Evolutionary conservation across 371 early-diverging fungal genomes (phyloP).

Genomic region (Apophysomyces trapeziformis): DNA sequence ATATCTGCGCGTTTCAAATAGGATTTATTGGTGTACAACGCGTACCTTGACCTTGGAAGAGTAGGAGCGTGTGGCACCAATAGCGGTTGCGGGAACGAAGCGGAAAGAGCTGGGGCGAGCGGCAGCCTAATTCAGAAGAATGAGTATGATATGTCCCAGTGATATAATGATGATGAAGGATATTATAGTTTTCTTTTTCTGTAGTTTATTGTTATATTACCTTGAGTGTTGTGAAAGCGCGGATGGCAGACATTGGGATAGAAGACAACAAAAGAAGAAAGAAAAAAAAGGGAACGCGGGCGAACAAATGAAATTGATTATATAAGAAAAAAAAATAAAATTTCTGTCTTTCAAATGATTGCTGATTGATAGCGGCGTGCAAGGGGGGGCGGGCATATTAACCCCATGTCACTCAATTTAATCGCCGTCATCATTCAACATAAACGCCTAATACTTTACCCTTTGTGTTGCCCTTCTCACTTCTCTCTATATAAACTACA

Average conservation of each 20-base stretch:
- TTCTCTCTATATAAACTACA: not conserved
- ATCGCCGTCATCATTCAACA: not conserved
- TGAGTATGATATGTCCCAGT: no score
- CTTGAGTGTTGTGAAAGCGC: constrained; percentile 31
- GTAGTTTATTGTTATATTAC: not conserved
- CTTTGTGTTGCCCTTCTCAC: constrained; percentile 1
- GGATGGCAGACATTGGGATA: constrained; percentile 50
- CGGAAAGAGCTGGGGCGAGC: constrained; percentile 40
- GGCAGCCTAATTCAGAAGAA: constrained; percentile 26
- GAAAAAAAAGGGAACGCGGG: constrained; percentile 15
- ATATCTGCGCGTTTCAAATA: constrained; percentile 5
- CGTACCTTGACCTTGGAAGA: constrained; percentile 52
- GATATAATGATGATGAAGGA: no score
- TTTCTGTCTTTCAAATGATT: not conserved
- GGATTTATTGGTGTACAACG: not conserved
- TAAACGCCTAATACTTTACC: not conserved
- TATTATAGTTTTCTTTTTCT: constrained; percentile 7
- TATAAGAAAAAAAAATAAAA: constrained; percentile 18
- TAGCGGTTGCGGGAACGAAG: constrained; percentile 43
- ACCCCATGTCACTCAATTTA: not conserved
- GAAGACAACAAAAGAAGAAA: constrained; percentile 23
- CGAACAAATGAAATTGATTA: not conserved
- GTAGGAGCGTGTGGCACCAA: constrained; percentile 45
- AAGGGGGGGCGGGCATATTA: not conserved
- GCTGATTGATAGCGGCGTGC: constrained; percentile 5